Base-by-base conservation (phyloP, 129 eudicot genomes). In the Flaveria trinervia region DNA sequence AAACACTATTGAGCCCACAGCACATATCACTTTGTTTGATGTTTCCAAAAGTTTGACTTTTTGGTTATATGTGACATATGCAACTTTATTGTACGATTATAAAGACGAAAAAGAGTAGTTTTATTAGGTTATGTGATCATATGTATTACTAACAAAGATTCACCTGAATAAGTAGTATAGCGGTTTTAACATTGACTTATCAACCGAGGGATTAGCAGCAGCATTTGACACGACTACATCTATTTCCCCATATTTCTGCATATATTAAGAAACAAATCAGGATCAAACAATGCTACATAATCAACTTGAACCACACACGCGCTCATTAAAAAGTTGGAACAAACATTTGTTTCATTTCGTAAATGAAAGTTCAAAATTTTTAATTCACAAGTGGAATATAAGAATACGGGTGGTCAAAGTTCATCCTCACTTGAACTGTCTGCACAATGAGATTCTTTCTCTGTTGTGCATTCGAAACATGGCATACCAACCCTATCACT, bases 161-260 rank as follows among this genome's bases (percentile, higher is more conserved):
- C 78, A 88, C 99, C 89, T 94, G 84, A 25, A 94, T 74, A 80
- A 94, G 88, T 30, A 94, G 92, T 79, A 94, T 88, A 49, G 96
- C 67, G 61, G 96, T 80, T 78, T 94, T 94, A 9, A 94, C 92
- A 79, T 94, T 94, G 39, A 89, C 77, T 51, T 94, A 43, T 91
- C 87, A 33, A 83, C 77, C 13, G 92, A 62, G 59, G 99, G 99
- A 86, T 89, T 91, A 71, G 86, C 97, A 70, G 99, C 99, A 76
- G 99, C 99, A 80, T 91, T 94, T 33, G 93, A 94, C 78, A 94
- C 97, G 26, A 94, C 57, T 62, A 94, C 96, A 79, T 94, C 97
- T 33, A 94, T 81, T 81, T 89, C 89, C 39, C 97, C 99, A 73
- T 91, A 89, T 86, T 86, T 89, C 99, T 94, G 89, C 82, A 85